A percentile compares a stretch with the other conserved stretches of the same genome.
phyloP scores from a whole-genome alignment of 768 basidiomycete genomes.

The Mycena pura region DNA sequence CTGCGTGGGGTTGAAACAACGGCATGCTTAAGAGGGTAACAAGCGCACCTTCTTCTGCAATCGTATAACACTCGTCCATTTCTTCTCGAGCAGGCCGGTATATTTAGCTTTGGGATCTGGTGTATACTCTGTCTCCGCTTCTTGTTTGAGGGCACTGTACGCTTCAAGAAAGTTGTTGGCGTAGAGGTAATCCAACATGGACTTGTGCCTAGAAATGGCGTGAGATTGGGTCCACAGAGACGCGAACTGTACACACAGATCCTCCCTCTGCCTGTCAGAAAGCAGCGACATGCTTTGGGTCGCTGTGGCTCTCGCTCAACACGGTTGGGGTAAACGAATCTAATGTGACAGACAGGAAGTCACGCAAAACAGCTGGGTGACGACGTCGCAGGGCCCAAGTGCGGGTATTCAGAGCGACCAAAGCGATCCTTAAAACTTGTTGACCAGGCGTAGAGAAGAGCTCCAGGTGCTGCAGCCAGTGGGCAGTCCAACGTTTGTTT shows the following conservation, averaged over 20 bases:
- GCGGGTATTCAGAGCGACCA: not conserved
- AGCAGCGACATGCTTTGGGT: slow-evolving; percentile 37
- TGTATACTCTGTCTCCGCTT: slow-evolving; percentile 64
- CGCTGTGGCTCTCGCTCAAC: slow-evolving; percentile 13
- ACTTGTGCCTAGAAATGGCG: slow-evolving; percentile 64
- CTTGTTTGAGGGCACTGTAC: slow-evolving; percentile 63
- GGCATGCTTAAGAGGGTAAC: not conserved
- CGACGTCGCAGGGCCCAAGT: not conserved
- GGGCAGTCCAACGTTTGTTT: too few relatives aligned
- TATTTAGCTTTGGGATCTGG: slow-evolving; percentile 89
- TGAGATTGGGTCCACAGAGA: slow-evolving; percentile 1
- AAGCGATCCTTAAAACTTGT: slow-evolving; percentile 1
- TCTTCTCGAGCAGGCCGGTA: slow-evolving; percentile 91
- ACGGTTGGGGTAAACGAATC: slow-evolving; percentile 27
- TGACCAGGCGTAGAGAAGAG: too few relatives aligned
- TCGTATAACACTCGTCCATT: slow-evolving; percentile 96
- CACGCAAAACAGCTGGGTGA: slow-evolving; percentile 44
- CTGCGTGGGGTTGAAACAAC: slow-evolving; percentile 46
- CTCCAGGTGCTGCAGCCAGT: too few relatives aligned
- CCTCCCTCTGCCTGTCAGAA: slow-evolving; percentile 42
- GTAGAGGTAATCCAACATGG: slow-evolving; percentile 81
- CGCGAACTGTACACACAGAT: slow-evolving; percentile 31
- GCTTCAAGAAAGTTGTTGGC: slow-evolving; percentile 68
- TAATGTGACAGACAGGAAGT: slow-evolving; percentile 39
- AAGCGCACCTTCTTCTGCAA: slow-evolving; percentile 58